Evolutionary conservation across 352 stramenopile species (phyloP).

Genomic region (Globisporangium carolinianum): DNA sequence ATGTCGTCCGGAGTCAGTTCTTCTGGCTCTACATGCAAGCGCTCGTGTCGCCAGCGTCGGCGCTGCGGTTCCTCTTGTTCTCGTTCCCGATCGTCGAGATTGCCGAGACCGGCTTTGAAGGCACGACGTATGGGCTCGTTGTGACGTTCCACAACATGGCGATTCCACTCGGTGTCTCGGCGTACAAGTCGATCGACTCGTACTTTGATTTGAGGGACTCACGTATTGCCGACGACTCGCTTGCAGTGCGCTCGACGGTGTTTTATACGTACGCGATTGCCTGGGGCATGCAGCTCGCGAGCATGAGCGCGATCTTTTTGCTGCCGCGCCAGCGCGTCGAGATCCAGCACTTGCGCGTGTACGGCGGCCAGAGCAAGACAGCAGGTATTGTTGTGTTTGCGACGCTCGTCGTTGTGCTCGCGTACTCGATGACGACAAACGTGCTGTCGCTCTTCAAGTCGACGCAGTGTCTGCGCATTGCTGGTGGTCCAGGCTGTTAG

Average conservation of each 20-base stretch:
- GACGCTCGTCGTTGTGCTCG: constrained; percentile 10
- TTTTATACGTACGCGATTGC: constrained; percentile 45
- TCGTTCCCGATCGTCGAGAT: constrained; percentile 43
- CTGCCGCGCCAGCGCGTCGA: constrained; percentile 36
- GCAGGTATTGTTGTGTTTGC: constrained; percentile 18
- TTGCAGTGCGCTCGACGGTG: constrained; percentile 28
- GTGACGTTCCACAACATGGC: constrained; percentile 36
- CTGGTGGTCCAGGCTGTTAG: constrained; percentile 36
- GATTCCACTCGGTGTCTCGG: constrained; percentile 35
- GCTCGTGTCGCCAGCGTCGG: constrained; percentile 44
- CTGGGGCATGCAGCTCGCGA: constrained; percentile 40
- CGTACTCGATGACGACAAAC: constrained; percentile 25
- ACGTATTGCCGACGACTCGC: constrained; percentile 42
- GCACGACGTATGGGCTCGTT: constrained; percentile 24
- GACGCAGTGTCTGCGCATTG: constrained; percentile 39
- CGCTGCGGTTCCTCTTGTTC: constrained; percentile 46
- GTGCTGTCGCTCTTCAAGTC: constrained; percentile 41
- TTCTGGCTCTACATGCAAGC: constrained; percentile 60
- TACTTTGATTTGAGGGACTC: constrained; percentile 44
- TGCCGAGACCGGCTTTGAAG: constrained; percentile 26
- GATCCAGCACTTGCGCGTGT: constrained; percentile 20
- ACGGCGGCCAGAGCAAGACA: constrained; percentile 9
- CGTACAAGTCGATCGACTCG: constrained; percentile 59
- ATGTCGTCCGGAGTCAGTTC: constrained; percentile 55
- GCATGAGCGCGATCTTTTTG: constrained; percentile 35